Evolutionary conservation across 2,329 filamentous ascomycete genomes (phyloP).

Genomic region (Didymella segeticola): DNA sequence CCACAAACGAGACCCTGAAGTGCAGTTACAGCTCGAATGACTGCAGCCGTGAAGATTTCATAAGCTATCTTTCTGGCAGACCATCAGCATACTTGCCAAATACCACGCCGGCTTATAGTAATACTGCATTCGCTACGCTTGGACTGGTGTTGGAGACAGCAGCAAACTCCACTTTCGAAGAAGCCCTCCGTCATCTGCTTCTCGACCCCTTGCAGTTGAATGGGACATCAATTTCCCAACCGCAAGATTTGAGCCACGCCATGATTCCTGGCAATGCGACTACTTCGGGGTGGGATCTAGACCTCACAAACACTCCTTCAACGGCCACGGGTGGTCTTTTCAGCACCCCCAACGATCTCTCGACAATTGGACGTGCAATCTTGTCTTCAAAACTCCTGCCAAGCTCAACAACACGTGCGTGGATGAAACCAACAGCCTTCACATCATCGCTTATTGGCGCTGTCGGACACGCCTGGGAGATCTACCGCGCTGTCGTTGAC

Average conservation of each 20-base stretch:
- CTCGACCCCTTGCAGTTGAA: conserved; percentile 54
- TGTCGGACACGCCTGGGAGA: conserved; percentile 50
- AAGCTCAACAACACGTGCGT: conserved; percentile 45
- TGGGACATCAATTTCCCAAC: conserved; percentile 48
- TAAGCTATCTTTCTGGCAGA: conserved; percentile 4
- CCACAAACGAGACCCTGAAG: conserved; percentile 7
- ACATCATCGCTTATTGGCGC: conserved; percentile 45
- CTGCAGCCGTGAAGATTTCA: conserved; percentile 13
- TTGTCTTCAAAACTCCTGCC: conserved; percentile 48
- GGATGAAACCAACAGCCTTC: conserved; percentile 52
- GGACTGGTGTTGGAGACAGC: conserved; percentile 56
- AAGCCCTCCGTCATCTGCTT: conserved; percentile 52
- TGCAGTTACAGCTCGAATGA: conserved; percentile 6
- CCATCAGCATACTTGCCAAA: conserved; percentile 54
- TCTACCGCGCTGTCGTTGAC: conserved; percentile 35
- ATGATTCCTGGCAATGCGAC: conserved; percentile 16
- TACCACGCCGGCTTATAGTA: conserved; percentile 58
- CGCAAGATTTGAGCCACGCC: background rate
- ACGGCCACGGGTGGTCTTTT: conserved; percentile 42
- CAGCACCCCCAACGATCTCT: conserved; percentile 46
- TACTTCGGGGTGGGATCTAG: conserved; percentile 4
- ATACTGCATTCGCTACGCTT: conserved; percentile 56
- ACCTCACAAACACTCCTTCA: conserved; percentile 5
- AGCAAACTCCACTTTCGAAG: conserved; percentile 50
- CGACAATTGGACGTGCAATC: conserved; percentile 49